A percentile compares a stretch with the other conserved stretches of the same genome.
Conservation (phyloP, 305 asterid species). For the Euphrasia arctica region DNA sequence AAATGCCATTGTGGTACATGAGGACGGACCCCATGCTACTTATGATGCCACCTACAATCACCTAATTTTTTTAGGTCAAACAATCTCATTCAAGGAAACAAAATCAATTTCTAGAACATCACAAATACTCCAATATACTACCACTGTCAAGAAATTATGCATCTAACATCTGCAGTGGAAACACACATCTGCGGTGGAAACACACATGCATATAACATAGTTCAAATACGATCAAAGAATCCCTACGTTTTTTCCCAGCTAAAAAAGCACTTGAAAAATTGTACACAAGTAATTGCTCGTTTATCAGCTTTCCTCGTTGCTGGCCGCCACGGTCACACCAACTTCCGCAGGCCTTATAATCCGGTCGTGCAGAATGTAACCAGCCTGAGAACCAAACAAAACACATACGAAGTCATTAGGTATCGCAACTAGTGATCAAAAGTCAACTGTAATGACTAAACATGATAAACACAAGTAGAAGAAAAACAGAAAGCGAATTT, state of each 20-base stretch:
- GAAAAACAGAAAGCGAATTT: not conserved
- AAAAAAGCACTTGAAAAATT: not conserved
- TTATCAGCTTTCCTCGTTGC: conserved; percentile 35
- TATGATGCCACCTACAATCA: not conserved
- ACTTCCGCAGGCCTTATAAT: conserved; percentile 93
- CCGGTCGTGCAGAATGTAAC: conserved; percentile 80
- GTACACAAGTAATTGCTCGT: conserved; percentile 15
- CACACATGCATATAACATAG: not conserved
- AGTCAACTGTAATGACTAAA: not conserved
- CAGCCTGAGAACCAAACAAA: conserved; percentile 46
- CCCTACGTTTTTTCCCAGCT: not conserved
- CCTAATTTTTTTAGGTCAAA: not conserved
- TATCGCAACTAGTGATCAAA: too few species aligned
- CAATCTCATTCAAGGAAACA: not conserved
- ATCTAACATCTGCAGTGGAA: too few species aligned
- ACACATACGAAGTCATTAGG: not conserved
- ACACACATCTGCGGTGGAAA: too few species aligned
- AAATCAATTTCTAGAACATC: not conserved
- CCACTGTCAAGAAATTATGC: too few species aligned
- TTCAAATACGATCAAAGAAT: not conserved
- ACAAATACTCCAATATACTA: too few species aligned
- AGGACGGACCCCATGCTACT: not conserved
- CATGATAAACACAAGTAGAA: not conserved
- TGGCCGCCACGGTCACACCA: conserved; percentile 61
- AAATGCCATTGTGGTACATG: not conserved